Evolutionary conservation across 257 asterid genomes (phyloP), one percentile per base, ranked within the genome.

Genomic region (Solanum habrochaites): DNA sequence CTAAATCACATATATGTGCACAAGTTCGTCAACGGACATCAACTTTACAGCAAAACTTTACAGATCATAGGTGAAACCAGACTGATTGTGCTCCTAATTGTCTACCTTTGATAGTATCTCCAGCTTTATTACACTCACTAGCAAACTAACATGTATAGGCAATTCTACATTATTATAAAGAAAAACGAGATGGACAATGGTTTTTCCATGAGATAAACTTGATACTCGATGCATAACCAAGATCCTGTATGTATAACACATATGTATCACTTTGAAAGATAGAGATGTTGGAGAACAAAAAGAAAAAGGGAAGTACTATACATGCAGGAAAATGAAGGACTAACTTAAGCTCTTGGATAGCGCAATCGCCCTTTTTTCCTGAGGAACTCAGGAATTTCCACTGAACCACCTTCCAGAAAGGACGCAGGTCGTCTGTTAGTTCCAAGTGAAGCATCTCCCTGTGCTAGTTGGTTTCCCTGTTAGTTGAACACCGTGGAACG

Each of bases 301-400:
- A 47, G 56, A 47, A 47, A 47, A 47, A 47, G 18, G 56, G 56
- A 47, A 47, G 20, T 47, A 47, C 56, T 47, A 14, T 14, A 47
- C 56, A 47, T 47, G 56, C 56, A 47, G 11, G 49, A 81, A 66
- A 72, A 43, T 21, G 60, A 49, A 27, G 10, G 64, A 83, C 86
- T 43, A 80, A 85, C 89, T 91, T 90, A 95, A 80, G 96, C 98
- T 93, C 98, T 91, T 64, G 98, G 99, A 88, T 90, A 96, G 82
- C 97, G 98, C 29, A 96, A 90, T 8, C 93, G 93, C 23, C 99
- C 98, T 86, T 96, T 96, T 93, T 95, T 96, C 92, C 92, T 93
- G 90, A 96, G 91, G 91, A 96, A 96, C 85, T 96, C 99, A 0
- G 99, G 99, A 86, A 96, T 95, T 89, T 96, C 98, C 13, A 95